Evolutionary conservation across 345 rosid genomes (phyloP).

Genomic region (Pistacia integerrima): DNA sequence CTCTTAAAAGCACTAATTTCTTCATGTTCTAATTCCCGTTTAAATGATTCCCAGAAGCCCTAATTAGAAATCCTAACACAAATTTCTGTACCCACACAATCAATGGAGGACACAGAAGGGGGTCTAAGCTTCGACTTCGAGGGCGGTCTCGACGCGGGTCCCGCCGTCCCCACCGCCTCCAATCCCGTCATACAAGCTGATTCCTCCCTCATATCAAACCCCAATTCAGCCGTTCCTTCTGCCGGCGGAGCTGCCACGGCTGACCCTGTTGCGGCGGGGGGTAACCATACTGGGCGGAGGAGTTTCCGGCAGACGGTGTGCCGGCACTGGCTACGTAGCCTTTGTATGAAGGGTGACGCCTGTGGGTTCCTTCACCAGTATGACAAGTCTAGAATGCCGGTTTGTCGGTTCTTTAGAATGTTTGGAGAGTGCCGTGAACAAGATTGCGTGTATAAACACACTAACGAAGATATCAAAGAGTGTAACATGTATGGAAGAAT

Average conservation of each 20-base stretch:
- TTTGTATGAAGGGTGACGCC: slow-evolving; percentile 99
- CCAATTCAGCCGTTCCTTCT: slow-evolving; percentile 35
- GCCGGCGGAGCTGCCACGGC: slow-evolving; percentile 23
- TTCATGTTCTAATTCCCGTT: not conserved
- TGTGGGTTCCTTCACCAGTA: slow-evolving; percentile 98
- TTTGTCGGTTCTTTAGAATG: slow-evolving; percentile 82
- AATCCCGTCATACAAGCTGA: slow-evolving; percentile 56
- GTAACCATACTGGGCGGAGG: slow-evolving; percentile 52
- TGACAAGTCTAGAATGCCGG: slow-evolving; percentile 97
- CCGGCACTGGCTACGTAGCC: slow-evolving; percentile 97
- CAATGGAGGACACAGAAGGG: slow-evolving; percentile 86
- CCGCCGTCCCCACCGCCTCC: slow-evolving; percentile 53
- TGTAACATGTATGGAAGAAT: slow-evolving; percentile 77
- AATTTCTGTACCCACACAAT: not conserved
- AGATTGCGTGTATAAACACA: slow-evolving; percentile 96
- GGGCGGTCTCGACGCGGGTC: slow-evolving; percentile 85
- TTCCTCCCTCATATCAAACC: slow-evolving; percentile 18
- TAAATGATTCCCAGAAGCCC: not conserved
- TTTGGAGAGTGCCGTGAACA: slow-evolving; percentile 98
- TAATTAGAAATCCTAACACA: not conserved
- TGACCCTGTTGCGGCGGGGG: slow-evolving; percentile 25
- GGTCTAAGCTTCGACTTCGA: slow-evolving; percentile 96
- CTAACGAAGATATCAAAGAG: slow-evolving; percentile 97
- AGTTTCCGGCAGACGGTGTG: slow-evolving; percentile 99
- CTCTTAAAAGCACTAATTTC: not conserved